Evolutionary conservation across 345 rosid genomes (phyloP), one percentile per base, ranked within the genome.

Genomic region (Kandelia obovata): DNA sequence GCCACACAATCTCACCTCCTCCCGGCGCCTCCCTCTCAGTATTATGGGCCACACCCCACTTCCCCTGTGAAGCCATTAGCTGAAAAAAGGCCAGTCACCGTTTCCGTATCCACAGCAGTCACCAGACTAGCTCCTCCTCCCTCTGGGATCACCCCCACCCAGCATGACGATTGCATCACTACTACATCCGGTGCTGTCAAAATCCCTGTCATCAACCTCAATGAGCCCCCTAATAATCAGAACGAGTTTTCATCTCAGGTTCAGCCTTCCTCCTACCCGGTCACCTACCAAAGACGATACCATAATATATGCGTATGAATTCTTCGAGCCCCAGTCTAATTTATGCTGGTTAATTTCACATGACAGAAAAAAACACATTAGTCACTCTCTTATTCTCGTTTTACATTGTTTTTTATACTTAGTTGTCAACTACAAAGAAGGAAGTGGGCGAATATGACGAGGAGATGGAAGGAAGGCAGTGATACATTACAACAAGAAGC

Each of bases 1-100:
- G 52, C 67, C 23, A 27, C 58, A 39, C 69, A 64, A n/a, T 19
- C 49, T 28, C 52, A 23, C 67, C 63, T 49, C 21, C 56, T 67
- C 21, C 53, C 69, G 13, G 65, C 73, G n/a, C 62, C 71, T 27
- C 62, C 32, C 34, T 46, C 73, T 53, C 64, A 30, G 23, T 5
- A 67, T 53, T 17, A n/a, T 37, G 27, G 58, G 20, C 69, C 72
- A 21, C 58, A 68, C 17, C 69, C 77, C 53, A 53, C 61, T 77
- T 79, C 78, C 67, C 83, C 83, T 0, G 70, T 83, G 75, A 87
- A 77, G 77, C 88, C 89, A 69, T 57, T 81, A 63, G 82, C 88
- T 34, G 85, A 87, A 68, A 84, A 62, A 65, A 72, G 67, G 17
- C 81, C 80, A 58, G 71, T 75, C 9, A 35, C 68, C 23, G 66